Conservation (phyloP, 176 grass and related monocot genomes). For the Bromus sterilis region DNA sequence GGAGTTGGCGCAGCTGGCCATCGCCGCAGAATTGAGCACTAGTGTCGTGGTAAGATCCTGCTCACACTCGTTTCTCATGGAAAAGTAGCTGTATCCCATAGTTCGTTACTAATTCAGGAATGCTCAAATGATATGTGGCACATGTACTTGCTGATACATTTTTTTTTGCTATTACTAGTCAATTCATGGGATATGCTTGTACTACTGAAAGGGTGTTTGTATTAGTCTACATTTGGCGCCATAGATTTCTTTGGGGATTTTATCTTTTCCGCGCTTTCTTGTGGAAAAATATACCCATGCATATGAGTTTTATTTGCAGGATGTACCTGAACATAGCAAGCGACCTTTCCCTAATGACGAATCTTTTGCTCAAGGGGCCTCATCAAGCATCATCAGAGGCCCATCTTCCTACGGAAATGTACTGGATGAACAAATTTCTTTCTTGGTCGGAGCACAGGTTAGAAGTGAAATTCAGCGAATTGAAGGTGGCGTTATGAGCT, state of each 20-base stretch:
- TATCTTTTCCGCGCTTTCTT: background rate
- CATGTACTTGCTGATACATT: background rate
- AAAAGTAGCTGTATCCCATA: background rate
- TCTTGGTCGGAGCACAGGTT: conserved; percentile 38
- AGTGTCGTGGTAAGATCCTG: conserved; percentile 18
- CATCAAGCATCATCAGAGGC: conserved; percentile 29
- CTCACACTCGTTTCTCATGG: background rate
- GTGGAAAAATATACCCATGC: background rate
- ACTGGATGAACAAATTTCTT: conserved; percentile 37
- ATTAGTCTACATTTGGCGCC: background rate
- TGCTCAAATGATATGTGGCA: background rate
- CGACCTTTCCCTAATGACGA: conserved; percentile 1
- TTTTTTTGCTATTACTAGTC: background rate
- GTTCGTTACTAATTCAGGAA: background rate
- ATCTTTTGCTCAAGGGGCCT: conserved; percentile 26
- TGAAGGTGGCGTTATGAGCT: conserved; percentile 52
- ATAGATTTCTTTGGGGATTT: background rate
- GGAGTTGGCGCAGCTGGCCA: conserved; percentile 61
- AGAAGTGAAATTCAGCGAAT: conserved; percentile 45
- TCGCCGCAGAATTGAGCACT: conserved; percentile 34
- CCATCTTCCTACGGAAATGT: background rate
- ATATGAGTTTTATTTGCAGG: conserved; percentile 33
- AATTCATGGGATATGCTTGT: background rate
- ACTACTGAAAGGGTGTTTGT: background rate
- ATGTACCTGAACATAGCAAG: background rate